These are phyloP conservation scores for Patellifolia procumbens DNA, from an alignment of 179 eudicot species.

Conservation along the genomic window DNA sequence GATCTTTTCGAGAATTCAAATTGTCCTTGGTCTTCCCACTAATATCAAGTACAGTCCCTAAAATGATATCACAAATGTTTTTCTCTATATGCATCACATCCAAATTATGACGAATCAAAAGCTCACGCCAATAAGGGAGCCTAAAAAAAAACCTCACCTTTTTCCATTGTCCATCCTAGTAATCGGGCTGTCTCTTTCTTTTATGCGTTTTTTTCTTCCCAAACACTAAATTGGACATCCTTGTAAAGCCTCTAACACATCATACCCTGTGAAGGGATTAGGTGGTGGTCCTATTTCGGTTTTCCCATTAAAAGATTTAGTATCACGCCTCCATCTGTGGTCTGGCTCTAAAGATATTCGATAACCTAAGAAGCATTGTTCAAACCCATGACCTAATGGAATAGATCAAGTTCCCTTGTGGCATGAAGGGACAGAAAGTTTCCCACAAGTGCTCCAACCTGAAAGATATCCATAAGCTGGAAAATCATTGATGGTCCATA, in stretches of 20 bases:
- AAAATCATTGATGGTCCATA: constrained; percentile 12
- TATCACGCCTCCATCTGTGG: not conserved
- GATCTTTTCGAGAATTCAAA: not conserved
- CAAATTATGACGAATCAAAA: not conserved
- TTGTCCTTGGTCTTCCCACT: not conserved
- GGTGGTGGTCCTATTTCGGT: too few relatives aligned
- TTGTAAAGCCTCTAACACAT: not conserved
- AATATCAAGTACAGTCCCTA: not conserved
- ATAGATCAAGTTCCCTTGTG: not conserved
- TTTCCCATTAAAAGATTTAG: not conserved
- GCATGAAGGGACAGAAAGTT: not conserved
- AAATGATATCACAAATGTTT: not conserved
- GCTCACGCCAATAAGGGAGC: not conserved
- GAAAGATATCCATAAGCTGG: constrained; percentile 3
- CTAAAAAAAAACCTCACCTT: not conserved
- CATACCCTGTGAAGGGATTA: too few relatives aligned
- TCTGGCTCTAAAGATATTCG: not conserved
- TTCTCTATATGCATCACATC: not conserved
- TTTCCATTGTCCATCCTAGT: not conserved
- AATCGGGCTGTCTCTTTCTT: not conserved
- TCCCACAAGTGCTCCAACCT: not conserved
- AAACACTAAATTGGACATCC: not conserved
- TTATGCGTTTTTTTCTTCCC: not conserved
- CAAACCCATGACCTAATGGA: not conserved
- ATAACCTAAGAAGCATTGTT: not conserved